Evolutionary conservation across 768 basidiomycete species (phyloP).

Genomic region (Phylloporus scabripes): DNA sequence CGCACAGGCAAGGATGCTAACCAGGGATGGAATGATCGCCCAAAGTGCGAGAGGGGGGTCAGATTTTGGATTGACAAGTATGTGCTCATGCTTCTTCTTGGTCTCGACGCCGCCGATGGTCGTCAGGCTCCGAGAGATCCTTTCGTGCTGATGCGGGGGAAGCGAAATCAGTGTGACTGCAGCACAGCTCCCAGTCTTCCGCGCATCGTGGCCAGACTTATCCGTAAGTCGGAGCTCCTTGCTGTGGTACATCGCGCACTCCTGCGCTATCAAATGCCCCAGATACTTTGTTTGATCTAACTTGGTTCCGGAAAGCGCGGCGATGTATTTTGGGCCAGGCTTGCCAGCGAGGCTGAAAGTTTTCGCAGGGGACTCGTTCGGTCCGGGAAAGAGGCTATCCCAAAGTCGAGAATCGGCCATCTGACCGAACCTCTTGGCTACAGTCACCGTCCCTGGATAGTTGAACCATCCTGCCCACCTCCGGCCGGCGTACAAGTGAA

Average conservation of each 20-base stretch:
- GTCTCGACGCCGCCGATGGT: background rate
- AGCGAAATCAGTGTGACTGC: conserved; percentile 16
- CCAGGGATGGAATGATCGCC: conserved; percentile 20
- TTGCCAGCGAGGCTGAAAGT: conserved; percentile 27
- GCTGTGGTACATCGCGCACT: background rate
- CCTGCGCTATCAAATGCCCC: conserved; percentile 45
- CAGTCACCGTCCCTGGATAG: conserved; percentile 28
- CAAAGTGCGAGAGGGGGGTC: conserved; percentile 6
- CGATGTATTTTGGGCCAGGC: conserved; percentile 61
- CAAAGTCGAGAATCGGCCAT: conserved; percentile 25
- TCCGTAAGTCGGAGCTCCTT: conserved; percentile 3
- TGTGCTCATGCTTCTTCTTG: background rate
- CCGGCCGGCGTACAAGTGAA: conserved; percentile 29
- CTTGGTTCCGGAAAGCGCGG: conserved; percentile 61
- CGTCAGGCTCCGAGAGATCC: background rate
- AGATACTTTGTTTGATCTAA: conserved; percentile 44
- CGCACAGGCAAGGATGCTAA: conserved; percentile 19
- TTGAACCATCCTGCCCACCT: conserved; percentile 35
- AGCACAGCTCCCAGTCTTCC: conserved; percentile 14
- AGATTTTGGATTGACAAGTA: conserved; percentile 9
- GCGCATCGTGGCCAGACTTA: background rate
- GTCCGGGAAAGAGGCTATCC: conserved; percentile 31
- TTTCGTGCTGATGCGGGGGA: conserved; percentile 2
- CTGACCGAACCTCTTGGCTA: conserved; percentile 31
- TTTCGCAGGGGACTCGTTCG: conserved; percentile 21